A percentile compares a stretch with the other conserved stretches of the same genome.
Evolutionary conservation across 345 rosid species (phyloP).

Genomic region (Tarenaya hassleriana): DNA sequence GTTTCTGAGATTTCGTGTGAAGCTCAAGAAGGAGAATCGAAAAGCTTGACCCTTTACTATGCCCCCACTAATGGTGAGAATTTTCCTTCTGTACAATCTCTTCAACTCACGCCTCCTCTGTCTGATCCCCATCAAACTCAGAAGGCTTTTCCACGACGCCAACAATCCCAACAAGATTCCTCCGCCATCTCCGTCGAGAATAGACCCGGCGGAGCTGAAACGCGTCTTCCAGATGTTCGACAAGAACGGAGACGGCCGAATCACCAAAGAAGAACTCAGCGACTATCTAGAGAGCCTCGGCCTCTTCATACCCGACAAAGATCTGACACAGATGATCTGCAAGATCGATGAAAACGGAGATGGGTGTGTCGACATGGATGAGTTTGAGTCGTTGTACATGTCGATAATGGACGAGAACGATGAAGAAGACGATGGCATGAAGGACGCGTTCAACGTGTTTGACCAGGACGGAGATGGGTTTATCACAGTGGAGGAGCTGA

Average conservation of each 20-base stretch:
- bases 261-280: conserved; percentile 31
- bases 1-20: too few species aligned
- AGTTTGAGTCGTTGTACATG: conserved; percentile 27
- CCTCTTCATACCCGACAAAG: conserved; percentile 30
- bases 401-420: conserved; percentile 24
- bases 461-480: conserved; percentile 37
- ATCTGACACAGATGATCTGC: conserved; percentile 28
- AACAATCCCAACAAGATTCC: neutral
- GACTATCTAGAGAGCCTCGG: conserved; percentile 32
- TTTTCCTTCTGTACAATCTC: conserved; percentile 45
- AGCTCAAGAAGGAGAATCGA: too few species aligned
- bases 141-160: conserved; percentile 28
- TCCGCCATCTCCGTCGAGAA: conserved; percentile 15
- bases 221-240: conserved; percentile 31
- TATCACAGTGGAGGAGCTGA: conserved; percentile 29
- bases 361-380: conserved; percentile 31
- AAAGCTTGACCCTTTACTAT: neutral
- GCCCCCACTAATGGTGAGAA: conserved; percentile 35
- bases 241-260: conserved; percentile 31
- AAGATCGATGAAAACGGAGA: conserved; percentile 34
- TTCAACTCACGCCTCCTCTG: conserved; percentile 35
- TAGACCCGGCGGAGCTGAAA: conserved; percentile 25
- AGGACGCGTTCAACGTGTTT: conserved; percentile 33
- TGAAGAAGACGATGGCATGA: conserved; percentile 30
- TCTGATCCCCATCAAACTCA: conserved; percentile 50